Percentiles rank a stretch among this genome's conserved stretches.
These are phyloP conservation scores for Hanseniaspora singularis DNA, from an alignment of 805 yeast genomes.

Conservation along the genomic window DNA sequence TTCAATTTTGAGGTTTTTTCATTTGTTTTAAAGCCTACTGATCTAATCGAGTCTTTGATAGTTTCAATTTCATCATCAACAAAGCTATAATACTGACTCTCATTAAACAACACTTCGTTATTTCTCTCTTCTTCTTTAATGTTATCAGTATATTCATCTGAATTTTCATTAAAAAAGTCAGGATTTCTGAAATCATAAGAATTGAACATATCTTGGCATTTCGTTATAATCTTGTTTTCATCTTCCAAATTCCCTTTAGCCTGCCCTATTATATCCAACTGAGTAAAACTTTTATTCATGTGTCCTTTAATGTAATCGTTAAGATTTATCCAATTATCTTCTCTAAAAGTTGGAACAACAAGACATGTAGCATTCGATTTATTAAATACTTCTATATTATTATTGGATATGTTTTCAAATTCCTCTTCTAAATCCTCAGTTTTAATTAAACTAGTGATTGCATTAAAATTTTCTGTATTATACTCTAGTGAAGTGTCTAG, in stretches of 20 bases:
- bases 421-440: conserved; percentile 4
- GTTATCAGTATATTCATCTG: not conserved
- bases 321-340: not conserved
- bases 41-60: conserved; percentile 1
- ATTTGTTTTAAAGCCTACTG: not conserved
- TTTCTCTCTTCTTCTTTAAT: not conserved
- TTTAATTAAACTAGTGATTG: not conserved
- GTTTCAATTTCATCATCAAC: not conserved
- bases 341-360: conserved; percentile 12
- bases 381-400: not conserved
- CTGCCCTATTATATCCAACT: not conserved
- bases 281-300: not conserved
- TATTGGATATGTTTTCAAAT: not conserved
- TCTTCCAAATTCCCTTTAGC: not conserved
- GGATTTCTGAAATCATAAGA: conserved; percentile 7
- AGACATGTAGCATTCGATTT: conserved; percentile 7
- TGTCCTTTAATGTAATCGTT: conserved; percentile 7
- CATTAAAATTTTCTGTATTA: too few species aligned
- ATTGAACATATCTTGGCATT: not conserved
- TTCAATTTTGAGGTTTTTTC: conserved; percentile 1
- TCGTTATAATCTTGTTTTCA: not conserved
- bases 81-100: not conserved
- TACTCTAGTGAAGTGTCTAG: too few species aligned
- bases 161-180: not conserved
- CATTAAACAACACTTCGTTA: not conserved